Evolutionary conservation across 75 land plant species (phyloP), one percentile per base, ranked within the genome.

Genomic region (Pseudotsuga menziesii): DNA sequence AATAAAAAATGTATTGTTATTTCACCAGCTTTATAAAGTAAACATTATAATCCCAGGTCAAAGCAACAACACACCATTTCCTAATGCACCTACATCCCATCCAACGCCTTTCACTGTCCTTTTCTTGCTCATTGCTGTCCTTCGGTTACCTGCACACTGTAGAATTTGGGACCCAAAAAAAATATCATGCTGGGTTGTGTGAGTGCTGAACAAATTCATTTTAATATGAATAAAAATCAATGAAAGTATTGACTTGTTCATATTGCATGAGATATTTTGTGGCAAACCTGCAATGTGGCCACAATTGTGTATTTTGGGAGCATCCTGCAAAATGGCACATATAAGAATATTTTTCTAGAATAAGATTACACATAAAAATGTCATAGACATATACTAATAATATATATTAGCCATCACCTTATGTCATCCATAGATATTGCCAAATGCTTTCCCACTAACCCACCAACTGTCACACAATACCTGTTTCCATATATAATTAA

Each of bases 121-220:
- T 58, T 25, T 80, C 77, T 85, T 79, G 80, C 98, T 97, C 99
- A 97, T 97, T 9, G 91, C 95, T 12, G 98, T 97, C 81, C 99
- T 89, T 67, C 99, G 82, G 57, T 97, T 97, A 5, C 99, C 99
- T 77, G 99, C 99, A 92, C 99, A 97, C 99, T 97, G 82, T 7
- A 55, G 41, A 56, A 19, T 27, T 62, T 60, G 39, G 27, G 69
- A 64, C 8, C 39, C 16, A 29, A 36, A 36, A 64, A 62, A 69
- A 39, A 69, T 41, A 48, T 23, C 35, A 69, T 69, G 12, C 23
- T 41, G 48, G 16, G 20, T 69, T 8, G 22, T 69, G 22, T 67
- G 19, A 32, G 39, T 48, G 2, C 9, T 48, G 9, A 48, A 11
- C 54, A 48, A 9, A 48, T 48, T 69, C 44, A 41, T 44, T 41